phyloP scores from a whole-genome alignment of 176 grass and related monocot genomes.

The Rhynchospora tenuis region DNA sequence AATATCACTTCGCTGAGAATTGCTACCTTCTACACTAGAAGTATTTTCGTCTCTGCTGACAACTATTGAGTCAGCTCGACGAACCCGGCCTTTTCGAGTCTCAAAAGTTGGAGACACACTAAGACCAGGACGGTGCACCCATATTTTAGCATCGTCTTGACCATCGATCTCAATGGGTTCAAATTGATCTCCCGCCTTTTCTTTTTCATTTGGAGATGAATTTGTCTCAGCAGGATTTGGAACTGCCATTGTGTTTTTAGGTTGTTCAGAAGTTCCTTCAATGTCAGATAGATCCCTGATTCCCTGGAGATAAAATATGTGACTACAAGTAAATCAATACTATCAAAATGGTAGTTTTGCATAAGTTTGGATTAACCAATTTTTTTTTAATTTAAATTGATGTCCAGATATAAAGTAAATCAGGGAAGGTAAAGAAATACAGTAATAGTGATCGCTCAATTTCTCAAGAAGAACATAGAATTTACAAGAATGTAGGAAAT shows the following conservation, averaged over 20 bases:
- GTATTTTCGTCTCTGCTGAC: constrained; percentile 11
- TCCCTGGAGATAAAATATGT: constrained; percentile 13
- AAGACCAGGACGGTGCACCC: constrained; percentile 75
- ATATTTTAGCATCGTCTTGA: constrained; percentile 65
- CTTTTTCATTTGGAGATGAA: constrained; percentile 28
- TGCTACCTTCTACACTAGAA: constrained; percentile 4
- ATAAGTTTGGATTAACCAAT: not conserved
- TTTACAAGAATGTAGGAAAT: not conserved
- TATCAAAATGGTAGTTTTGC: not conserved
- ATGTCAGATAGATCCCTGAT: constrained; percentile 20
- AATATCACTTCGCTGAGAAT: constrained; percentile 1
- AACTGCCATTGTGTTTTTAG: constrained; percentile 25
- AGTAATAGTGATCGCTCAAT: not conserved
- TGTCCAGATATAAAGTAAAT: not conserved
- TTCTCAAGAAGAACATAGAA: not conserved
- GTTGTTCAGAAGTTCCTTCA: constrained; percentile 27
- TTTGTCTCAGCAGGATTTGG: constrained; percentile 20
- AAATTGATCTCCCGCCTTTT: constrained; percentile 68
- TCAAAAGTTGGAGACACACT: constrained; percentile 68
- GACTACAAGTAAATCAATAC: not conserved
- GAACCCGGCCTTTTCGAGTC: constrained; percentile 66
- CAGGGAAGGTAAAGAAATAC: not conserved
- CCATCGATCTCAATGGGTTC: constrained; percentile 72
- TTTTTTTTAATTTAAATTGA: not conserved
- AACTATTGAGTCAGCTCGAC: constrained; percentile 33